Base-by-base conservation (phyloP, 225 moss, liverwort and hornwort species). In the Takakia lepidozioides region DNA sequence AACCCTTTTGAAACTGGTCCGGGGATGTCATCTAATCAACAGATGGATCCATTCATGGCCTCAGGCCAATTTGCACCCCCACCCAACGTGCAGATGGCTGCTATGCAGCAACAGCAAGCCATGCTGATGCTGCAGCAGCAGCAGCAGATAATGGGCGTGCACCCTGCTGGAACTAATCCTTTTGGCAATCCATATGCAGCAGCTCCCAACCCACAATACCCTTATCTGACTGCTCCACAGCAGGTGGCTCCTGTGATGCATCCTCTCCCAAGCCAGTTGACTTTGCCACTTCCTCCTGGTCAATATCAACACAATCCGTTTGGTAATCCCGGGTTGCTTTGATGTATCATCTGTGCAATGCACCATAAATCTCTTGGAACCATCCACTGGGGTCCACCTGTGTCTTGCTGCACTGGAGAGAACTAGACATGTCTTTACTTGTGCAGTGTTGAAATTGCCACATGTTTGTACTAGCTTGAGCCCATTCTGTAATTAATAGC, bases 321-420 rank as follows among this genome's bases (percentile, higher is more conserved):
- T 46, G 73, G 63, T 34, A 63, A 79, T 34, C 66, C 66, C 19
- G 56, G 53, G 30, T 50, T 73, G 50, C 73, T 79, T 22, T 79
- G 52, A 69, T 43, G 17, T 28, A 52, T 7, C 32, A 32, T 32
- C n/a, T n/a, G n/a, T n/a, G n/a, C n/a, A n/a, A n/a, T n/a, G n/a
- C n/a, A n/a, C n/a, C n/a, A n/a, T n/a, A n/a, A n/a, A n/a, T n/a
- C n/a, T n/a, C n/a, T n/a, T n/a, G n/a, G n/a, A n/a, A n/a, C n/a
- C n/a, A n/a, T n/a, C n/a, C n/a, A n/a, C n/a, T n/a, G n/a, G n/a
- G n/a, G n/a, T n/a, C n/a, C n/a, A n/a, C n/a, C n/a, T n/a, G n/a
- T n/a, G n/a, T n/a, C n/a, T n/a, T n/a, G n/a, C n/a, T n/a, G n/a
- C n/a, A n/a, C n/a, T n/a, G n/a, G n/a, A n/a, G n/a, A n/a, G n/a